Percentiles rank a stretch among this genome's conserved stretches.
phyloP scores from a whole-genome alignment of 148 eudicot genomes.

The Polygonum maritimum region DNA sequence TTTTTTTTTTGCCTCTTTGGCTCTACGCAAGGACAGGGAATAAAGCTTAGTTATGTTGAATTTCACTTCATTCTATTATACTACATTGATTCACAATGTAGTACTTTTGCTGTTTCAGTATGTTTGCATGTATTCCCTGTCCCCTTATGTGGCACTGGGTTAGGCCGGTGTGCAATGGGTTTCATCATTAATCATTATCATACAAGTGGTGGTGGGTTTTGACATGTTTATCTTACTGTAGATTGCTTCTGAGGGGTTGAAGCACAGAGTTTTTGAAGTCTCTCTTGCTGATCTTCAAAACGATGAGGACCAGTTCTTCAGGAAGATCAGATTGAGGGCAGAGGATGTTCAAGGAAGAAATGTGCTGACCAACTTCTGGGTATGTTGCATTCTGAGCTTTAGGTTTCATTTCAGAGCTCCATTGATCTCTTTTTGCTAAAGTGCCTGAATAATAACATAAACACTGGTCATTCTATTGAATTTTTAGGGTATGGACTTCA shows the following conservation, averaged over 20 bases:
- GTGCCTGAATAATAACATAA: too few species aligned
- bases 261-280: slow-evolving; percentile 35
- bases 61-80: too few species aligned
- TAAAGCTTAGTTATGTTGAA: too few species aligned
- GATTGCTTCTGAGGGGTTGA: slow-evolving; percentile 43
- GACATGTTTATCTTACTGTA: background rate
- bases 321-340: slow-evolving; percentile 72
- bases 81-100: too few species aligned
- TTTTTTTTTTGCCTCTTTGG: too few species aligned
- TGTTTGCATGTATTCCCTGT: too few species aligned
- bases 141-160: too few species aligned
- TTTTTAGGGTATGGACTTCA: slow-evolving; percentile 63
- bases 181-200: too few species aligned
- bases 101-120: too few species aligned
- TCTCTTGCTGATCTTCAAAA: slow-evolving; percentile 33
- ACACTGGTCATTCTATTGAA: too few species aligned
- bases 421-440: too few species aligned
- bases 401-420: background rate
- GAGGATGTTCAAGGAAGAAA: slow-evolving; percentile 78
- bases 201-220: background rate
- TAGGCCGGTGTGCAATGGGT: background rate
- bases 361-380: slow-evolving; percentile 75
- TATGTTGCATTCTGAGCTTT: slow-evolving; percentile 15
- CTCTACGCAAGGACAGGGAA: too few species aligned
- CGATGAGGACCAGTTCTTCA: slow-evolving; percentile 65